Percentiles rank a stretch among this genome's conserved stretches.
phyloP scores from a whole-genome alignment of 331 rosid genomes.

The Malus hybrid region DNA sequence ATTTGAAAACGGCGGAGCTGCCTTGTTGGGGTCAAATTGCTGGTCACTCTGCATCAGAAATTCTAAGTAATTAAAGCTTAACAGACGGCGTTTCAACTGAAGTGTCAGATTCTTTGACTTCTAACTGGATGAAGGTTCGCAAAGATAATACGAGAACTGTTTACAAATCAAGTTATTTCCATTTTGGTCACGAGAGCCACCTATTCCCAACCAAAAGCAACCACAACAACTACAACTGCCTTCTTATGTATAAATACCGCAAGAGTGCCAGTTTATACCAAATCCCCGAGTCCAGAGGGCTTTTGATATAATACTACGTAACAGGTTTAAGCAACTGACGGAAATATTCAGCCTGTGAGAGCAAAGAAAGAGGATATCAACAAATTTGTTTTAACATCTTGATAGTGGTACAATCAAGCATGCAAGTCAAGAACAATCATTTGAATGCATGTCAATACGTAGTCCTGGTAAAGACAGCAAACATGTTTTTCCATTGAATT shows the following conservation, averaged over 20 bases:
- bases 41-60: constrained; percentile 60
- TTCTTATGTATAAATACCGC: constrained; percentile 37
- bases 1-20: constrained; percentile 37
- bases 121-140: constrained; percentile 30
- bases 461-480: not conserved
- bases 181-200: constrained; percentile 26
- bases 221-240: constrained; percentile 26
- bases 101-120: constrained; percentile 36
- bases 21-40: constrained; percentile 45
- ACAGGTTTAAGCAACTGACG: constrained; percentile 99
- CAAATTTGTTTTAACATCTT: not conserved
- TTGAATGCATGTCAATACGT: not conserved
- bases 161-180: constrained; percentile 39
- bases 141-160: constrained; percentile 34
- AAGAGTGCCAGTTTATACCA: constrained; percentile 30
- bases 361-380: constrained; percentile 5
- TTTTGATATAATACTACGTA: constrained; percentile 57
- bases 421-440: not conserved
- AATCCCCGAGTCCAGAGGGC: constrained; percentile 28
- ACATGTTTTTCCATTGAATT: no score
- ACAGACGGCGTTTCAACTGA: constrained; percentile 21
- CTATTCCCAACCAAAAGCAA: constrained; percentile 39
- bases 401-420: constrained; percentile 1
- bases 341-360: constrained; percentile 83
- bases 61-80: constrained; percentile 19